These are phyloP conservation scores for Leishmania martiniquensis DNA, from an alignment of 208 protist genomes.

Conservation along the genomic window DNA sequence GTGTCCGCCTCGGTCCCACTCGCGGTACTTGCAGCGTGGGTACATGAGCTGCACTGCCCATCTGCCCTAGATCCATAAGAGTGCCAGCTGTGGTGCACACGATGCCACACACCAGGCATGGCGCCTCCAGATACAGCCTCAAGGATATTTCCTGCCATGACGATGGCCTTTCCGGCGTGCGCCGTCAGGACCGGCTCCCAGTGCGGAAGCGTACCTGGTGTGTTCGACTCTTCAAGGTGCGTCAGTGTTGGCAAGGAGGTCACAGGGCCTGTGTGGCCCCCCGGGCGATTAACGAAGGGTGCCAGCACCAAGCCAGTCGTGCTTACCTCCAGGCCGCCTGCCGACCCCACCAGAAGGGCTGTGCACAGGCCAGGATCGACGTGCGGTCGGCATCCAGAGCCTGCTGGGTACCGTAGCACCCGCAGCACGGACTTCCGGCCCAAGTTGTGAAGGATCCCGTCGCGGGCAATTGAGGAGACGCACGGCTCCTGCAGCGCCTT, in stretches of 20 bases:
- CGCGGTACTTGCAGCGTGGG: not conserved
- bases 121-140: conserved; percentile 37
- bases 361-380: conserved; percentile 81
- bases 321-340: conserved; percentile 62
- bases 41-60: not conserved
- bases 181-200: conserved; percentile 22
- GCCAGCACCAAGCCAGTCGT: conserved; percentile 7
- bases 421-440: conserved; percentile 62
- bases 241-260: not conserved
- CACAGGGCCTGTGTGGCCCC: not conserved
- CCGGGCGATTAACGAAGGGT: conserved; percentile 5
- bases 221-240: not conserved
- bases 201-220: conserved; percentile 22
- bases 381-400: conserved; percentile 70
- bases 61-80: not conserved
- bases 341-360: conserved; percentile 54
- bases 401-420: conserved; percentile 56
- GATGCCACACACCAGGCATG: conserved; percentile 59
- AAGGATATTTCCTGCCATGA: conserved; percentile 54
- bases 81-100: conserved; percentile 59
- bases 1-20: not conserved
- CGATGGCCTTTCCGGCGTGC: conserved; percentile 27
- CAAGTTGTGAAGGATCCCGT: conserved; percentile 35
- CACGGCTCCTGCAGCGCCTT: conserved; percentile 18
- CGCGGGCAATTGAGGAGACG: conserved; percentile 17